These are phyloP conservation scores for Amauroascus niger DNA, from an alignment of 2,329 filamentous ascomycete genomes.

Conservation along the genomic window DNA sequence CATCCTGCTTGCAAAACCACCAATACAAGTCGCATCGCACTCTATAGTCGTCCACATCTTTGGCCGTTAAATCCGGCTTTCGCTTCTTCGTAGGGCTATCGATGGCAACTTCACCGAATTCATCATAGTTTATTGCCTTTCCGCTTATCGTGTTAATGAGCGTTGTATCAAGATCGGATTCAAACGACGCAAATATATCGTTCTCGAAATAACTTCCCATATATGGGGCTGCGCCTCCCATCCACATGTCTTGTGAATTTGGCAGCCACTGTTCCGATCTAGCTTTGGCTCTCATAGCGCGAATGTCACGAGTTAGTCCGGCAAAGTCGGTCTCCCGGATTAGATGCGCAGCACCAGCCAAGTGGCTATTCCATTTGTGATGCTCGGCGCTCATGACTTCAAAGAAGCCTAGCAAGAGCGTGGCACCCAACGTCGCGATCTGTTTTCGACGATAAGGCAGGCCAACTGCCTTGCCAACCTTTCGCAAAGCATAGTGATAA, in stretches of 20 bases:
- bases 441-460: conserved; percentile 59
- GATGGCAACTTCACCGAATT: conserved; percentile 42
- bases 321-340: conserved; percentile 72
- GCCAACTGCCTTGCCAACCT: conserved; percentile 65
- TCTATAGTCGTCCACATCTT: conserved; percentile 70
- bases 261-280: conserved; percentile 26
- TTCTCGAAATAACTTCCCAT: conserved; percentile 33
- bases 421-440: conserved; percentile 76
- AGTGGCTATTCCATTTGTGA: conserved; percentile 87
- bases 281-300: conserved; percentile 51
- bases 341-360: conserved; percentile 73
- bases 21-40: conserved; percentile 79
- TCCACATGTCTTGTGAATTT: conserved; percentile 19
- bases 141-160: conserved; percentile 52
- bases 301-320: conserved; percentile 60
- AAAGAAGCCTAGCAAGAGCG: conserved; percentile 77
- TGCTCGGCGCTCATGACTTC: conserved; percentile 94
- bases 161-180: conserved; percentile 45
- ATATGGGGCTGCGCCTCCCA: conserved; percentile 20
- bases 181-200: conserved; percentile 35
- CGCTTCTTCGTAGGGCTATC: conserved; percentile 13
- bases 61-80: conserved; percentile 33
- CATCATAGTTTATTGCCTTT: conserved; percentile 48
- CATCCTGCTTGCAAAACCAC: conserved; percentile 94
- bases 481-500: conserved; percentile 74